Conservation (phyloP, 768 basidiomycete species). For the Filobasidium floriforme region DNA sequence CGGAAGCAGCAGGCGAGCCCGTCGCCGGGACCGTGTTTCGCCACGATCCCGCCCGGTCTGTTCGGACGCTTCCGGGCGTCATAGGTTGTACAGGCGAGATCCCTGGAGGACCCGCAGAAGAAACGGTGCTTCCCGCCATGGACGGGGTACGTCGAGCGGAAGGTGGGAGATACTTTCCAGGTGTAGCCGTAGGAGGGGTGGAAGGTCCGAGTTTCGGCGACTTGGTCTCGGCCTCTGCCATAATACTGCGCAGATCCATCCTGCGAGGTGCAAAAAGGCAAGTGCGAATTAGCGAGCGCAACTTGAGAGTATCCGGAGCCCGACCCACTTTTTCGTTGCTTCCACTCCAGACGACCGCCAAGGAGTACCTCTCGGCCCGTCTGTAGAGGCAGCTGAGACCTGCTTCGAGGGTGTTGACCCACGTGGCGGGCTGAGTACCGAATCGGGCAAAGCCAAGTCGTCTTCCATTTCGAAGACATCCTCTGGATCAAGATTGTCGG, state of each 20-base stretch:
- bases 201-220: not conserved
- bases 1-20: not conserved
- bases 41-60: not conserved
- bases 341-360: slow-evolving; percentile 28
- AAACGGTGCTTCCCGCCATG: not conserved
- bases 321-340: slow-evolving; percentile 37
- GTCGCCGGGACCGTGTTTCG: not conserved
- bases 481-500: slow-evolving; percentile 37
- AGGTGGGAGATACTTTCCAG: not conserved
- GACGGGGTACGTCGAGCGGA: not conserved
- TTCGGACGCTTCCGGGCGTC: slow-evolving; percentile 1
- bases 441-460: slow-evolving; percentile 45
- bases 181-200: not conserved
- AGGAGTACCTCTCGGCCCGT: slow-evolving; percentile 32
- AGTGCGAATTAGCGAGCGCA: not conserved
- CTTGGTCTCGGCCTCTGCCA: slow-evolving; percentile 62
- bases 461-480: slow-evolving; percentile 84
- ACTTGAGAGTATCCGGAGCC: not conserved
- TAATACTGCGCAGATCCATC: slow-evolving; percentile 74
- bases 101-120: not conserved
- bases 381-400: slow-evolving; percentile 18
- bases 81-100: not conserved
- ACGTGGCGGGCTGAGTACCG: slow-evolving; percentile 28
- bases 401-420: slow-evolving; percentile 30
- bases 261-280: slow-evolving; percentile 44